Conservation (phyloP, 768 basidiomycete genomes). For the Asterophora lycoperdoides region DNA sequence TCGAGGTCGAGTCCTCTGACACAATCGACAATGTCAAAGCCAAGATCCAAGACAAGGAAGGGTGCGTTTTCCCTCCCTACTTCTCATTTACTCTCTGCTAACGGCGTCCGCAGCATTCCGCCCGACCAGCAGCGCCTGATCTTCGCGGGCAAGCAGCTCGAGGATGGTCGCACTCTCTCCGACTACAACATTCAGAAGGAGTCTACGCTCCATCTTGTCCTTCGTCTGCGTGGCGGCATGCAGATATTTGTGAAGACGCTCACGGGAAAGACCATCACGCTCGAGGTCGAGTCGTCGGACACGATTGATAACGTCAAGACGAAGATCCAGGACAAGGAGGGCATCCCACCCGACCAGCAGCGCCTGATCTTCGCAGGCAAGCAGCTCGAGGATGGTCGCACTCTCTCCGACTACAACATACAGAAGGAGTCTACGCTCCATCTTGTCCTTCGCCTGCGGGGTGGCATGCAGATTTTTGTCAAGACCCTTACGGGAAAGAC, state of each 20-base stretch:
- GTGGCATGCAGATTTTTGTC: conserved; percentile 49
- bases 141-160: conserved; percentile 31
- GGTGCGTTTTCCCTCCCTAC: no score
- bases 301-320: conserved; percentile 21
- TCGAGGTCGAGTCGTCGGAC: conserved; percentile 21
- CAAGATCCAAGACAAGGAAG: conserved; percentile 22
- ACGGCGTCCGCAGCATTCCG: no score
- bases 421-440: conserved; percentile 21
- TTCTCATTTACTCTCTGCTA: no score
- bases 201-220: conserved; percentile 53
- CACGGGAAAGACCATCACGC: conserved; percentile 19
- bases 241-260: conserved; percentile 24
- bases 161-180: conserved; percentile 38
- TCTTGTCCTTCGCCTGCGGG: conserved; percentile 31
- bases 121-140: conserved; percentile 22
- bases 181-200: conserved; percentile 44
- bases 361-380: conserved; percentile 20
- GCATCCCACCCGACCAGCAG: conserved; percentile 20
- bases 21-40: conserved; percentile 22
- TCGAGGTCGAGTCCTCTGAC: conserved; percentile 21
- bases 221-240: conserved; percentile 32
- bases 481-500: conserved; percentile 59
- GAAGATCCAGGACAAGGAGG: conserved; percentile 21
- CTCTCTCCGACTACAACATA: conserved; percentile 21
- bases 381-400: conserved; percentile 20